phyloP scores from a whole-genome alignment of 2,329 filamentous ascomycete genomes.

The Dactylella cylindrospora region DNA sequence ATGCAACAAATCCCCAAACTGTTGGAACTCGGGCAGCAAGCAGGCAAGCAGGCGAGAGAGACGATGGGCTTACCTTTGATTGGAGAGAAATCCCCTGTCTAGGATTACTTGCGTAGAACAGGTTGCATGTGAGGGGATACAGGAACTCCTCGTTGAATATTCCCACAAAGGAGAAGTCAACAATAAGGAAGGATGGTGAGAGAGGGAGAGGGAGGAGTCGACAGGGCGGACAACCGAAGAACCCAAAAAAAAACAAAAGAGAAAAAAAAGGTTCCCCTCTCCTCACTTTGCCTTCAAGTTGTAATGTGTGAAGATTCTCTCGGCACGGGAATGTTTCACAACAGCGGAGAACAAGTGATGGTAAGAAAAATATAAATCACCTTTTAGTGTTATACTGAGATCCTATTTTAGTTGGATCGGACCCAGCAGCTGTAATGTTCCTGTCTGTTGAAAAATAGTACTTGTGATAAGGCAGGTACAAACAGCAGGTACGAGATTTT shows the following conservation, averaged over 20 bases:
- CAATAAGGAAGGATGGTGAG: conserved; percentile 19
- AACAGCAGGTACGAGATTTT: conserved; percentile 44
- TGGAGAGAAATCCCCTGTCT: conserved; percentile 29
- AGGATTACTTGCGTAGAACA: conserved; percentile 30
- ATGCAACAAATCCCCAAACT: conserved; percentile 41
- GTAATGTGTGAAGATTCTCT: conserved; percentile 22
- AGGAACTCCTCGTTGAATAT: conserved; percentile 30
- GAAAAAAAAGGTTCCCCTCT: conserved; percentile 20
- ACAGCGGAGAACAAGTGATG: conserved; percentile 32
- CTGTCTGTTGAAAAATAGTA: conserved; percentile 44
- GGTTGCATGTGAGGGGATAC: conserved; percentile 43
- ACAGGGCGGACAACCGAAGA: conserved; percentile 35
- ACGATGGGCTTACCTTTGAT: conserved; percentile 37
- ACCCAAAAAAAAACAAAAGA: too few species aligned
- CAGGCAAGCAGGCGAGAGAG: not conserved
- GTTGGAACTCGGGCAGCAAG: conserved; percentile 14
- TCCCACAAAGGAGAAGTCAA: conserved; percentile 8
- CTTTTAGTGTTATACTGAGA: conserved; percentile 36
- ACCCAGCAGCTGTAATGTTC: conserved; percentile 39
- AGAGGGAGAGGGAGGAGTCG: conserved; percentile 21
- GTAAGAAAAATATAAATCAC: conserved; percentile 16
- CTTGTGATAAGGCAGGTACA: conserved; percentile 45
- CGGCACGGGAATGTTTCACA: conserved; percentile 41
- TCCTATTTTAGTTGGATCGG: conserved; percentile 44
- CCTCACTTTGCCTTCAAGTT: conserved; percentile 26